phyloP scores from a whole-genome alignment of 2,329 filamentous ascomycete species.

The Pseudogymnoascus sp. region DNA sequence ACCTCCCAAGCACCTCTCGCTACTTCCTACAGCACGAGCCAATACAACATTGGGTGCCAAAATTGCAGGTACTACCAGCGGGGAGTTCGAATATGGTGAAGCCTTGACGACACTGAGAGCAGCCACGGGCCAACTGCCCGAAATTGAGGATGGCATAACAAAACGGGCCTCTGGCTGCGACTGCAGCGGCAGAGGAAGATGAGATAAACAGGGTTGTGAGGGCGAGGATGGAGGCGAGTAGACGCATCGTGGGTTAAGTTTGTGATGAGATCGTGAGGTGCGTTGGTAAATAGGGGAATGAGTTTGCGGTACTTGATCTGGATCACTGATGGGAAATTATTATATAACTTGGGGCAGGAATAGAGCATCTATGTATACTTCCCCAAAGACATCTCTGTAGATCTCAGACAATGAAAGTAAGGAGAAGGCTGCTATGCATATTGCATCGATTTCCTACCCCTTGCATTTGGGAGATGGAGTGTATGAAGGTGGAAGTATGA shows the following conservation, averaged over 20 bases:
- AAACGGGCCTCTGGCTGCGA: neutral
- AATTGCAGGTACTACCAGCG: neutral
- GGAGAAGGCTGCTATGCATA: neutral
- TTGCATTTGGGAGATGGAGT: neutral
- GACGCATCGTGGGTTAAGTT: neutral
- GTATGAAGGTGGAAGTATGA: neutral
- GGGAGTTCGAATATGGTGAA: neutral
- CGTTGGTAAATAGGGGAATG: neutral
- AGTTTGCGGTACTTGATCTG: neutral
- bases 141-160: neutral
- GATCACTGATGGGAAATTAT: neutral
- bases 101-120: neutral
- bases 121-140: neutral
- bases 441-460: neutral
- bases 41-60: neutral
- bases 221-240: neutral
- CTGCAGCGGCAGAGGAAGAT: neutral
- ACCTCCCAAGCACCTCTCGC: neutral
- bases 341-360: neutral
- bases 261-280: neutral
- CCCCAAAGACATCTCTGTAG: neutral
- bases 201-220: neutral
- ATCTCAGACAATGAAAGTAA: neutral
- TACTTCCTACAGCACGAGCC: neutral
- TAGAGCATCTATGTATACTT: neutral